Base-by-base conservation (phyloP, 805 yeast species). In the Komagataella phaffii region DNA sequence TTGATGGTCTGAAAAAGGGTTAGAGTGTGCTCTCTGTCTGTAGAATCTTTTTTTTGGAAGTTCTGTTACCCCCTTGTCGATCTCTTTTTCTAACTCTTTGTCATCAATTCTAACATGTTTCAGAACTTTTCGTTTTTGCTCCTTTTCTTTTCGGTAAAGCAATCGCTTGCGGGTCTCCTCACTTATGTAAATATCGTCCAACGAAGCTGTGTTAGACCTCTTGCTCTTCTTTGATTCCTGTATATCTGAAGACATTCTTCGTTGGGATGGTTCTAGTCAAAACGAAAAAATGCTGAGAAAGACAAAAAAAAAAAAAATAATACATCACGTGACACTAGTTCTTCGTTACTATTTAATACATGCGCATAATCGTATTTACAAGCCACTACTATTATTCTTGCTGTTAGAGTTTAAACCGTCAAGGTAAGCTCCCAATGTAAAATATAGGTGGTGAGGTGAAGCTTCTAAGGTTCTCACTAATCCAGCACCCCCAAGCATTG, bases 1-100 rank as follows among this genome's bases (percentile, higher is more conserved):
- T 59, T 83, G 79, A 66, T 93, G 99, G 67, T 93, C 99, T 17
- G 96, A 86, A 61, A 93, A 93, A 19, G 98, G 98, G 63, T 93
- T 93, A 2, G 97, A 89, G 64, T 93, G 99, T 1, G 99, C 99
- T 67, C 99, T 73, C 68, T 93, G 99, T 64, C 99, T 79, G 66
- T 93, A 93, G 63, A 77, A 93, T 59, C 93, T 77, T 65, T 93
- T 85, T 61, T 81, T 77, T 50, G 96, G 97, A 50, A 89, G 70
- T 53, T 82, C 81, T 23, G 69, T 64, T 6, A 61, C 60, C 24
- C 62, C 60, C 23, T 55, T 52, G 23, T 58, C 58, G n/a, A 59
- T 61, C 52, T 61, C 55, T 23, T 58, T 53, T 47, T 54, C 77
- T 52, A 78, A 69, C 14, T 30, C 40, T 30, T 30, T 8, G 40